Evolutionary conservation across 1,284 basidiomycete species (phyloP).

Genomic region (Ceratobasidium sp.): DNA sequence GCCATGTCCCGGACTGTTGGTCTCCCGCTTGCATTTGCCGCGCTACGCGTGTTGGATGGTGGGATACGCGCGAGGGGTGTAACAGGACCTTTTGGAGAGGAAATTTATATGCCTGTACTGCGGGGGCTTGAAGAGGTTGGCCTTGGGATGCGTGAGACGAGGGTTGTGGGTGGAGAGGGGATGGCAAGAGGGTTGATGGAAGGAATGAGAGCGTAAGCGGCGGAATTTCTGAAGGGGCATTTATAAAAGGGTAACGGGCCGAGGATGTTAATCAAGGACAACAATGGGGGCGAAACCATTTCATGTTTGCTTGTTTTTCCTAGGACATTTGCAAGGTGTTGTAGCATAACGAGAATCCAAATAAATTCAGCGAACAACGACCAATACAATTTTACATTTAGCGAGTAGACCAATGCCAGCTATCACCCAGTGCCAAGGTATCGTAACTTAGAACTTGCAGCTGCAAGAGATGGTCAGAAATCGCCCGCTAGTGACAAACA

Average conservation of each 20-base stretch:
- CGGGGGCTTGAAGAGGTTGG: conserved; percentile 68
- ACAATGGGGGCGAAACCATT: neutral
- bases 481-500: no score
- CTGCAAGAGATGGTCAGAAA: neutral
- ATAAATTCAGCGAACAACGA: neutral
- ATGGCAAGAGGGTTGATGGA: conserved; percentile 17
- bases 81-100: conserved; percentile 67
- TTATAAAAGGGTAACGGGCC: no score
- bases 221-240: no score
- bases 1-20: conserved; percentile 94
- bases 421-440: neutral
- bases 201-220: neutral
- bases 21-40: conserved; percentile 82
- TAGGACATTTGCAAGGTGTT: neutral
- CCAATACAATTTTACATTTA: neutral
- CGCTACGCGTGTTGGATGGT: conserved; percentile 77
- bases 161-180: conserved; percentile 44
- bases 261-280: no score
- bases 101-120: conserved; percentile 72
- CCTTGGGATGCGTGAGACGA: conserved; percentile 71
- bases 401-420: neutral
- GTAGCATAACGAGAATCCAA: neutral
- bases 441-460: conserved; percentile 28
- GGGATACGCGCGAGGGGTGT: conserved; percentile 71
- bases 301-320: neutral